Evolutionary conservation across 2,329 filamentous ascomycete species (phyloP).

Genomic region (Bipolaris gigantea): DNA sequence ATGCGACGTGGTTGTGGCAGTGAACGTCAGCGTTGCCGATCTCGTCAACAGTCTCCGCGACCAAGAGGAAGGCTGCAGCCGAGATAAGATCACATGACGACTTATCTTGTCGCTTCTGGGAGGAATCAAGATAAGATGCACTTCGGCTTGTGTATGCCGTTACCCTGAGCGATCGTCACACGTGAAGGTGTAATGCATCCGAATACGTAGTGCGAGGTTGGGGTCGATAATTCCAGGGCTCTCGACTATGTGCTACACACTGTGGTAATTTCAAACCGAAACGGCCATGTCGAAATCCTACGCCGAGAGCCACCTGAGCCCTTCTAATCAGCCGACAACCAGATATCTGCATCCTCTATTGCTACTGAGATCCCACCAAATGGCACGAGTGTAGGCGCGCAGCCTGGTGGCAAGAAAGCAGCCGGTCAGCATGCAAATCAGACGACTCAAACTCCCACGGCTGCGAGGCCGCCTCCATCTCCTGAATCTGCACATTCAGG

Average conservation of each 20-base stretch:
- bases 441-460: background rate
- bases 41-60: background rate
- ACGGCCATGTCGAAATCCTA: constrained; percentile 10
- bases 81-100: constrained; percentile 10
- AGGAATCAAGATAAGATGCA: constrained; percentile 4
- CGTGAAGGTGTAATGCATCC: constrained; percentile 4
- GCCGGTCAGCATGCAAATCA: background rate
- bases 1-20: constrained; percentile 4
- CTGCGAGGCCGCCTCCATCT: constrained; percentile 2
- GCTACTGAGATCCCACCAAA: constrained; percentile 10
- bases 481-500: constrained; percentile 8
- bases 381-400: constrained; percentile 2
- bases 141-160: constrained; percentile 6
- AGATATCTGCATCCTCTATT: constrained; percentile 4
- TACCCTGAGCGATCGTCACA: background rate
- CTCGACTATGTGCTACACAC: background rate
- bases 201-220: background rate
- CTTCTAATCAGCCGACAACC: background rate
- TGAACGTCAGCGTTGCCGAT: background rate
- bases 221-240: constrained; percentile 1
- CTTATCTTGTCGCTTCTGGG: background rate
- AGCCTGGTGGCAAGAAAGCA: constrained; percentile 5
- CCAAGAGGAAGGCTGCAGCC: background rate
- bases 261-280: background rate
- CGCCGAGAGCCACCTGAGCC: constrained; percentile 2